Percentiles rank a stretch among this genome's conserved stretches.
These are phyloP conservation scores for Geoglossum glabrum DNA, from an alignment of 495 filamentous ascomycete species.

Conservation along the genomic window DNA sequence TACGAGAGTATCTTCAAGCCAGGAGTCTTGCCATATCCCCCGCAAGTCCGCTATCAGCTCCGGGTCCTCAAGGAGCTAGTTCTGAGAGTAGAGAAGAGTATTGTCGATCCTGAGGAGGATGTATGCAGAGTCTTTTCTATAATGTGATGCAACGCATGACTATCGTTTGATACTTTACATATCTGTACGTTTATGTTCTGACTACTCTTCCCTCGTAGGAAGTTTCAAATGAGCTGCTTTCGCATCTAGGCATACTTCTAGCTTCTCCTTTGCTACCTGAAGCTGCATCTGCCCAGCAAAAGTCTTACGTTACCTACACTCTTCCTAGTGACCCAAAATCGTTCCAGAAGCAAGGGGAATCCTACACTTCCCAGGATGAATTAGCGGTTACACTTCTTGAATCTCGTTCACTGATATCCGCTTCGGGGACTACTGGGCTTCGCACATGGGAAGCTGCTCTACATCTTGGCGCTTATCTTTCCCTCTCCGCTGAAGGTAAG, in stretches of 20 bases:
- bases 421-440: conserved; percentile 60
- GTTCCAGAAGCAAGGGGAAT: not conserved
- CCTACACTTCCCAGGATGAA: conserved; percentile 6
- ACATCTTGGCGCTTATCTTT: conserved; percentile 60
- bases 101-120: conserved; percentile 63
- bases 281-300: conserved; percentile 44
- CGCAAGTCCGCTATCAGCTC: conserved; percentile 47
- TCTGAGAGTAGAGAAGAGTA: conserved; percentile 40
- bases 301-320: conserved; percentile 56
- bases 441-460: conserved; percentile 89
- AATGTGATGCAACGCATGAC: too few species aligned
- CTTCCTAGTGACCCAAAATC: conserved; percentile 15
- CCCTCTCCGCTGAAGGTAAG: conserved; percentile 19
- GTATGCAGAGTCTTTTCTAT: conserved; percentile 30
- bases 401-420: conserved; percentile 51
- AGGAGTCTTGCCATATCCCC: conserved; percentile 25
- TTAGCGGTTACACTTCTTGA: conserved; percentile 40
- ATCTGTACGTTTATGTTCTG: not conserved
- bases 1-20: conserved; percentile 44
- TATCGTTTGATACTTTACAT: too few species aligned
- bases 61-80: conserved; percentile 52
- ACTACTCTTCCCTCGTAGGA: conserved; percentile 30
- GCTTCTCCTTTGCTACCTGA: conserved; percentile 37
- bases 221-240: conserved; percentile 54
- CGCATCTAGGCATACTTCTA: conserved; percentile 36